Evolutionary conservation across 2,329 filamentous ascomycete species (phyloP).

Genomic region (Ophiostoma himal-ulmi): DNA sequence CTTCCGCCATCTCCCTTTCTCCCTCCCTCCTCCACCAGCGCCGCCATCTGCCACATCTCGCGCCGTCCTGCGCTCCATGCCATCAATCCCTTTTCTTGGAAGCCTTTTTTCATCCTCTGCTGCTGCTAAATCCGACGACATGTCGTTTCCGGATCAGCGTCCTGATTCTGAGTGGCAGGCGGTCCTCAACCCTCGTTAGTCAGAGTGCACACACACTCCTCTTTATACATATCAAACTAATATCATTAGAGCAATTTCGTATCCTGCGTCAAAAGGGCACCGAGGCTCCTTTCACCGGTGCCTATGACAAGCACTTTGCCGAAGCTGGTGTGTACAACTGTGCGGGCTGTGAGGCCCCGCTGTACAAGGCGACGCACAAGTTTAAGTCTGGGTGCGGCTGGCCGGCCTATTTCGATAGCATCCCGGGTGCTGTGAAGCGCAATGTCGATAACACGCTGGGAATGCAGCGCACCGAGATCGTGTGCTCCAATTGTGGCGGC

Average conservation of each 20-base stretch:
- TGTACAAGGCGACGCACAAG: constrained; percentile 91
- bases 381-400: constrained; percentile 96
- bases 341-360: constrained; percentile 75
- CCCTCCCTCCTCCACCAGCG: constrained; percentile 43
- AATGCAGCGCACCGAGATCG: constrained; percentile 86
- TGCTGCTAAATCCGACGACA: constrained; percentile 41
- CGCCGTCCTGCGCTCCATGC: constrained; percentile 53
- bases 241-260: constrained; percentile 79
- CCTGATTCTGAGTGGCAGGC: constrained; percentile 82
- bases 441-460: constrained; percentile 72
- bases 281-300: constrained; percentile 70
- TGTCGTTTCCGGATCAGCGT: constrained; percentile 76
- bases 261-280: constrained; percentile 90
- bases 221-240: constrained; percentile 15
- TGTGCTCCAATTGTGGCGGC: constrained; percentile 89
- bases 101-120: constrained; percentile 64
- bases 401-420: constrained; percentile 95
- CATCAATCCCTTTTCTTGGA: constrained; percentile 70
- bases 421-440: constrained; percentile 82
- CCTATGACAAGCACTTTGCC: constrained; percentile 82
- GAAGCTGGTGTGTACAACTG: constrained; percentile 75
- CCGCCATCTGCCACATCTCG: constrained; percentile 29
- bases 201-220: constrained; percentile 25
- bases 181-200: constrained; percentile 58
- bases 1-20: constrained; percentile 39